Base-by-base conservation (phyloP, 345 rosid species). In the Pistacia integerrima region DNA sequence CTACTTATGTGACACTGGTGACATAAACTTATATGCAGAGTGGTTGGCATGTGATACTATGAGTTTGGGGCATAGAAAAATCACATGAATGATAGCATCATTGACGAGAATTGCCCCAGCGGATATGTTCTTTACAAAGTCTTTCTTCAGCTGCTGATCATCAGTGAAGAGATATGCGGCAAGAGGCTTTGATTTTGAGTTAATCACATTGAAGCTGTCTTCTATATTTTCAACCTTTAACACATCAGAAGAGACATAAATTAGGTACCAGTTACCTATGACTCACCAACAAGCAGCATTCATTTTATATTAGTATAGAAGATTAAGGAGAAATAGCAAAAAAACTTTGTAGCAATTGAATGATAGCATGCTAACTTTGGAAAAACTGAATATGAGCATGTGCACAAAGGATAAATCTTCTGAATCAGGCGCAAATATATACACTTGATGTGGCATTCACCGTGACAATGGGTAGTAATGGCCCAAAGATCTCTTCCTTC, bases 21-120 rank as follows among this genome's bases (percentile, higher is more conserved):
- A 70, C n/a, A n/a, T n/a, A 56, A 18, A 36, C 35, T 18, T 58
- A 30, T 28, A 44, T 67, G 57, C 57, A 67, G 16, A 69, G 49
- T 51, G 4, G 2, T 51, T 10, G 44, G 28, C 5, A 56, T 18
- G 54, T 38, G 1, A 38, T 11, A 38, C 48, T 33, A 76, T 49
- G 5, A 48, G 22, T 57, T 69, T 56, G n/a, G 68, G 56, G 52
- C 0, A 61, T 41, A 30, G 52, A 67, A 41, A 5, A 54, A n/a
- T 75, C 76, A 94, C 95, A 18, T 94, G 97, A 14, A 89, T 52
- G 70, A 88, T 56, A 1, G 94, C 79, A 64, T 93, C 98, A 49
- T 94, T 94, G 80, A 93, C 78, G 77, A 82, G 57, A 48, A 93
- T 88, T 76, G 95, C 97, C 76, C 97, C 98, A 0, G 95, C 84